phyloP scores from a whole-genome alignment of 2,329 filamentous ascomycete species.

The Rasamsonia emersonii region DNA sequence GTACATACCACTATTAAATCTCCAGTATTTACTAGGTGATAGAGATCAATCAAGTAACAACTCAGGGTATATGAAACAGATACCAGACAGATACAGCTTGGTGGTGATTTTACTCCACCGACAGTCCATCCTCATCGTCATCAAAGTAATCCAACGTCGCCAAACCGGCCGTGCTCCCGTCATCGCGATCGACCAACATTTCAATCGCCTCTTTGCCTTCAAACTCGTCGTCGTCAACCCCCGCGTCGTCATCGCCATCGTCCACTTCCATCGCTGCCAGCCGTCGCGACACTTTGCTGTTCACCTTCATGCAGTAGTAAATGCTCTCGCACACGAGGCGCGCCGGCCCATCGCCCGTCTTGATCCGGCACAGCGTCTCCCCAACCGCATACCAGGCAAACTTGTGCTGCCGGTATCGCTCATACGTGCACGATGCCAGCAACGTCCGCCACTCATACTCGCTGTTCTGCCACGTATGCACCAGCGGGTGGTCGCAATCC shows the following conservation, averaged over 20 bases:
- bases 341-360: conserved; percentile 16
- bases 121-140: no score
- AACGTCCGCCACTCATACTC: conserved; percentile 23
- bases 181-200: no score
- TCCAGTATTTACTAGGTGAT: no score
- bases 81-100: no score
- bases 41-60: no score
- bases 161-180: neutral
- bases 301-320: conserved; percentile 23
- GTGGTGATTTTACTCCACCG: no score
- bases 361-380: conserved; percentile 25
- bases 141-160: neutral
- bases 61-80: no score
- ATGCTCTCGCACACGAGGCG: conserved; percentile 20
- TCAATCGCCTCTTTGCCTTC: conserved; percentile 24
- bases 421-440: conserved; percentile 32
- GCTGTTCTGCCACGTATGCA: conserved; percentile 26
- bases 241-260: conserved; percentile 9
- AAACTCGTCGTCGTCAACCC: conserved; percentile 15
- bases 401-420: conserved; percentile 10
- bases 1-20: no score
- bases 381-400: conserved; percentile 26
- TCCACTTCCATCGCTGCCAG: conserved; percentile 16
- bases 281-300: conserved; percentile 20
- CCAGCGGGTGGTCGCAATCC: conserved; percentile 21